Conservation (phyloP, 306 rosid genomes). For the Alnus rubra region DNA sequence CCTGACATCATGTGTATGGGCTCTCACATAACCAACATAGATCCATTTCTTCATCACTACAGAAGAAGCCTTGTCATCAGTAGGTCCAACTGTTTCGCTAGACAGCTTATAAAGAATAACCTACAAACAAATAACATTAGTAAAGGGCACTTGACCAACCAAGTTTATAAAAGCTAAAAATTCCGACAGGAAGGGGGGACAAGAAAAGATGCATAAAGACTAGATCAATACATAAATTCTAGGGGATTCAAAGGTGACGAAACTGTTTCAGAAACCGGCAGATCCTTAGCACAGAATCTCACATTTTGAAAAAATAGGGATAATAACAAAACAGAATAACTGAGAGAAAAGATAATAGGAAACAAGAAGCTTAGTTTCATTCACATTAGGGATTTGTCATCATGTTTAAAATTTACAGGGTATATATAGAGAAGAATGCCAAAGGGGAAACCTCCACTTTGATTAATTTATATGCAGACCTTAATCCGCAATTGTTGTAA, state of each 20-base stretch:
- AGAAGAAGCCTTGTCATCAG: slow-evolving; percentile 33
- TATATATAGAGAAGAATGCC: no score
- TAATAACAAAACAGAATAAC: background rate
- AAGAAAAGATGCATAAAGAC: background rate
- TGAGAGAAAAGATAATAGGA: background rate
- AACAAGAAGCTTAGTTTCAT: background rate
- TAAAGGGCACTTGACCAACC: slow-evolving; percentile 20
- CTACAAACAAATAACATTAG: slow-evolving; percentile 46
- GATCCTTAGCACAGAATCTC: background rate
- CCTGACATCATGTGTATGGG: slow-evolving; percentile 85
- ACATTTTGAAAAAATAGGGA: background rate
- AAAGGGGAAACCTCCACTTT: no score
- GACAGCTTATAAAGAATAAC: slow-evolving; percentile 86
- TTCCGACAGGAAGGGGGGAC: background rate
- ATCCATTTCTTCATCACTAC: slow-evolving; percentile 63
- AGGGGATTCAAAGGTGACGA: background rate
- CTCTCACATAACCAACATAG: slow-evolving; percentile 70
- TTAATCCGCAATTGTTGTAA: no score
- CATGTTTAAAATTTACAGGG: no score
- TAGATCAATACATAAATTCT: background rate
- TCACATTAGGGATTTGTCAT: no score
- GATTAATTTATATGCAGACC: no score
- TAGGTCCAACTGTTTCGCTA: slow-evolving; percentile 43
- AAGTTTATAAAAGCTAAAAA: background rate
- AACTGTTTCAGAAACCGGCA: background rate